These are phyloP conservation scores for Cornus controversa DNA, from an alignment of 148 eudicot species.

Conservation along the genomic window DNA sequence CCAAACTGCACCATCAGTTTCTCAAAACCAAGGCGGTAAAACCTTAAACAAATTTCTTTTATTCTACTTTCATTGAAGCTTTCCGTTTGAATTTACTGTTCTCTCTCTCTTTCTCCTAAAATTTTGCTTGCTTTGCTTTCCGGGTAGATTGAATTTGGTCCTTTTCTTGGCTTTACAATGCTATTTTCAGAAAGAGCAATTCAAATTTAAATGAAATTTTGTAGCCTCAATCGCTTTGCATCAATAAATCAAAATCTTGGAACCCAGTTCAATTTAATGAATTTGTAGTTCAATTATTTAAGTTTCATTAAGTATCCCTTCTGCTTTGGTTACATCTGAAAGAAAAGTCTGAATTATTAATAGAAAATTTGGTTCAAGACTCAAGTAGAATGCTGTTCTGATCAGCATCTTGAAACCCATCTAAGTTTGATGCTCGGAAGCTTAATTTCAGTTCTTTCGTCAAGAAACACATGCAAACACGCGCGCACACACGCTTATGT, in stretches of 20 bases:
- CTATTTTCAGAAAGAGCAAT: too few species aligned
- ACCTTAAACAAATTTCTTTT: neutral
- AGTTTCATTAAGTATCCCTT: neutral
- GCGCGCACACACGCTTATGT: too few species aligned
- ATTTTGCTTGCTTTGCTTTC: neutral
- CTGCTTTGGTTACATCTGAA: neutral
- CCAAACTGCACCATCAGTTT: conserved; percentile 11
- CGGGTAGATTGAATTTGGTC: neutral
- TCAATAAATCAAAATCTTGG: neutral
- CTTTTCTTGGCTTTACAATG: neutral
- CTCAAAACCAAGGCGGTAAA: conserved; percentile 4
- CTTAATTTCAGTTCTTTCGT: too few species aligned
- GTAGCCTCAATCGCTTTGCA: neutral
- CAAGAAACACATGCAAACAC: too few species aligned
- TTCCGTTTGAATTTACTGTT: neutral
- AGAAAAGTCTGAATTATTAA: neutral
- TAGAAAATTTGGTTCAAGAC: neutral
- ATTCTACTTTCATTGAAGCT: neutral
- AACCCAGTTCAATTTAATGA: neutral
- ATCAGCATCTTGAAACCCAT: neutral
- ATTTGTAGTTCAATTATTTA: neutral
- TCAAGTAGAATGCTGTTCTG: neutral
- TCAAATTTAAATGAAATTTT: too few species aligned
- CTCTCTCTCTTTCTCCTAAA: neutral
- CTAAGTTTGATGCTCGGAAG: neutral